Conservation (phyloP, 169 alveolate genomes). For the Plasmodium blacklocki region DNA sequence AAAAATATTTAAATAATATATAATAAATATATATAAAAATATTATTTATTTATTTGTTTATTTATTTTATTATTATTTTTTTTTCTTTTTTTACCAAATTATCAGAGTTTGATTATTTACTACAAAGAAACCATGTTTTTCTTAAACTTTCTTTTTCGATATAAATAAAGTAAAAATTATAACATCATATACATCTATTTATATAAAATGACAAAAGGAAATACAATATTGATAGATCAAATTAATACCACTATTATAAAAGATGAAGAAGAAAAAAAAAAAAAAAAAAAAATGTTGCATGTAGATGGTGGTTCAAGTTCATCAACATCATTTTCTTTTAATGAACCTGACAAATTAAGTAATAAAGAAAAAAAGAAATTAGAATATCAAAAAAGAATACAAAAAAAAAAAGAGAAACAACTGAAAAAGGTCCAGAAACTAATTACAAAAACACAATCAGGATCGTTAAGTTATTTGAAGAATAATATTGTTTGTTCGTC, state of each 20-base stretch:
- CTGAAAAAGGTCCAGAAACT: conserved; percentile 57
- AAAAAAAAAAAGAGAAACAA: conserved; percentile 66
- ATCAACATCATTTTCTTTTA: neutral
- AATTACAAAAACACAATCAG: conserved; percentile 40
- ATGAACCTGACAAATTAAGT: conserved; percentile 25
- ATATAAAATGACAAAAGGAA: neutral
- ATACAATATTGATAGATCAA: neutral
- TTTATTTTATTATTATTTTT: too few relatives aligned
- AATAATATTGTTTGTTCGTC: conserved; percentile 2
- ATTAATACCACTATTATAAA: too few relatives aligned
- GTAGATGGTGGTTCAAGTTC: neutral
- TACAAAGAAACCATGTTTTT: too few relatives aligned
- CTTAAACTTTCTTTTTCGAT: too few relatives aligned
- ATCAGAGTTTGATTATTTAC: too few relatives aligned
- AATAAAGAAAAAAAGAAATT: conserved; percentile 49
- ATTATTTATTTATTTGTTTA: too few relatives aligned
- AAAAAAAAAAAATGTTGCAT: neutral
- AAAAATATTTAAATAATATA: too few relatives aligned
- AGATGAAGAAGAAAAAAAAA: conserved; percentile 5
- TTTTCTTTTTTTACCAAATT: too few relatives aligned
- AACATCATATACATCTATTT: neutral
- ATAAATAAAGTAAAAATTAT: too few relatives aligned
- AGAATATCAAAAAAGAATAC: conserved; percentile 60
- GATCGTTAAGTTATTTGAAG: conserved; percentile 30
- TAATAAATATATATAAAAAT: too few relatives aligned